Percentiles rank a stretch among this genome's conserved stretches.
phyloP scores from a whole-genome alignment of 176 grass and related monocot species.

The Musa acuminata region DNA sequence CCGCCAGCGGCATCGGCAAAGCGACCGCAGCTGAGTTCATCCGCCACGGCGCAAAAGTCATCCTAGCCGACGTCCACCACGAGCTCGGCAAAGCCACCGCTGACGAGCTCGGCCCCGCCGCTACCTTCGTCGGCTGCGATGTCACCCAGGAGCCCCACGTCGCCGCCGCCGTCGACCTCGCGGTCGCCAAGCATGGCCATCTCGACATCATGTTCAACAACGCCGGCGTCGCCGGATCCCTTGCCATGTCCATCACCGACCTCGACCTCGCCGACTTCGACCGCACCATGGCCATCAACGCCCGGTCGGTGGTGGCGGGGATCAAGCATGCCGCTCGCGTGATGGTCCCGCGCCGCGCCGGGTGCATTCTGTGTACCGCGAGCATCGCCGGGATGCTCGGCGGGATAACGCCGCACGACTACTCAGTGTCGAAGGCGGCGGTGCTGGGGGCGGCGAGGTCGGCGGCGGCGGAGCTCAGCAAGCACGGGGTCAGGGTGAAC shows the following conservation, averaged over 20 bases:
- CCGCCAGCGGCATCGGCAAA: constrained; percentile 48
- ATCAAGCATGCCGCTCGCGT: constrained; percentile 82
- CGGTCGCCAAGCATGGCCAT: constrained; percentile 34
- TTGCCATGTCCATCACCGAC: neutral
- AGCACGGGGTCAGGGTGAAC: constrained; percentile 53
- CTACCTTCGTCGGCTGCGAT: constrained; percentile 38
- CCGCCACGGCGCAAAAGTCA: constrained; percentile 39
- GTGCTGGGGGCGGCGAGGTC: constrained; percentile 34
- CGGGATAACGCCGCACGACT: constrained; percentile 17
- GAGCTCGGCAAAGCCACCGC: constrained; percentile 26
- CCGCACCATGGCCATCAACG: constrained; percentile 54
- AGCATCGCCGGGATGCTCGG: constrained; percentile 32
- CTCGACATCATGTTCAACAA: constrained; percentile 76
- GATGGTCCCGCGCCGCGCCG: constrained; percentile 41
- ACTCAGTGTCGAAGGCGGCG: constrained; percentile 39
- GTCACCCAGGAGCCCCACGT: constrained; percentile 47
- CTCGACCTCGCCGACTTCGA: constrained; percentile 68
- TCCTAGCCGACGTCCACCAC: constrained; percentile 51
- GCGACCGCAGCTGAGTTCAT: constrained; percentile 41
- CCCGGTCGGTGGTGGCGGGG: constrained; percentile 32
- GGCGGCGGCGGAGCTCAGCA: constrained; percentile 25
- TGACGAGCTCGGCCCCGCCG: constrained; percentile 30
- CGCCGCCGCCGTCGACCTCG: constrained; percentile 39
- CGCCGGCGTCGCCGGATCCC: constrained; percentile 17
- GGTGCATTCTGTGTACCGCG: constrained; percentile 66